A percentile compares a stretch with the other conserved stretches of the same genome.
Conservation (phyloP, 352 stramenopile species). For the Blastocystis sp. region DNA sequence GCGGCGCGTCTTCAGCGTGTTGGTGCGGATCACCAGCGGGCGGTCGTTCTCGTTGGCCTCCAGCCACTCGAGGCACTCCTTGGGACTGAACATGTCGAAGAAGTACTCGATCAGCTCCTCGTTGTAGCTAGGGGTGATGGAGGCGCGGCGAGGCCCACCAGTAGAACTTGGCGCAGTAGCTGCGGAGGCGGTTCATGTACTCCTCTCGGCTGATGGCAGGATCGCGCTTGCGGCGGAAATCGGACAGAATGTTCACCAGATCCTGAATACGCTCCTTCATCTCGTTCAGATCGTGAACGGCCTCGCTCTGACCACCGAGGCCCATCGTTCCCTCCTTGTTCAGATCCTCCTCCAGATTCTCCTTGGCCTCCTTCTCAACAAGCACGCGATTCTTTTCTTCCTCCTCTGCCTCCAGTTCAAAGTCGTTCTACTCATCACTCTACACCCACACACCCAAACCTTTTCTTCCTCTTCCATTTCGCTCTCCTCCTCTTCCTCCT, state of each 20-base stretch:
- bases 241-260: slow-evolving; percentile 80
- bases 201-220: slow-evolving; percentile 85
- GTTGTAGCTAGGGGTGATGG: slow-evolving; percentile 81
- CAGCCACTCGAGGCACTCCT: slow-evolving; percentile 88
- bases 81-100: slow-evolving; percentile 73
- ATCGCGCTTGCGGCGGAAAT: slow-evolving; percentile 90
- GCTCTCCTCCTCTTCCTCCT: not conserved
- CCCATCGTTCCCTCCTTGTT: slow-evolving; percentile 75
- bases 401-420: slow-evolving; percentile 72
- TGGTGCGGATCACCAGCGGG: slow-evolving; percentile 96
- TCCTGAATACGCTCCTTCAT: slow-evolving; percentile 89
- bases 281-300: slow-evolving; percentile 78
- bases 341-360: slow-evolving; percentile 80
- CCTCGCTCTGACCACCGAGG: slow-evolving; percentile 79
- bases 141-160: not conserved
- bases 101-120: slow-evolving; percentile 95
- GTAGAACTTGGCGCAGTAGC: slow-evolving; percentile 67
- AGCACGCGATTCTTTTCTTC: slow-evolving; percentile 74
- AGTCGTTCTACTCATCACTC: slow-evolving; percentile 71
- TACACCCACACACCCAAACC: not conserved
- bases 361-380: slow-evolving; percentile 81
- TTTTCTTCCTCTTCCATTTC: slow-evolving; percentile 45
- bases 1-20: slow-evolving; percentile 96
- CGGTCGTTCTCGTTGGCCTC: slow-evolving; percentile 94
- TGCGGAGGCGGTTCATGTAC: slow-evolving; percentile 84